These are phyloP conservation scores for Colletotrichum salicis DNA, from an alignment of 2,329 filamentous ascomycete species.

Conservation along the genomic window DNA sequence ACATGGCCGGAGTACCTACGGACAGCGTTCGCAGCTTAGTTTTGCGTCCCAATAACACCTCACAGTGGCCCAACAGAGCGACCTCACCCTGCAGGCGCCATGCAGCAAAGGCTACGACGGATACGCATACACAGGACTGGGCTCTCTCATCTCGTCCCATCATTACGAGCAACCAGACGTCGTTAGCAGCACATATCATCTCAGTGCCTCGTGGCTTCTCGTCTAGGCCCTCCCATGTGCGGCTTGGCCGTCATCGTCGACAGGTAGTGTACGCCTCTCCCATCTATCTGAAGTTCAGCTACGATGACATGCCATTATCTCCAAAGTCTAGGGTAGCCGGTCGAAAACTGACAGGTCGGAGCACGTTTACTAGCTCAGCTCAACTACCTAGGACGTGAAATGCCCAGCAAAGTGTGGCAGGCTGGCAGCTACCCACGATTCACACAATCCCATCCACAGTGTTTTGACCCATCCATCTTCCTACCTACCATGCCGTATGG, in stretches of 20 bases:
- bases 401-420: background rate
- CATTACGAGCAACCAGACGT: background rate
- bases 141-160: conserved; percentile 11
- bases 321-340: conserved; percentile 1
- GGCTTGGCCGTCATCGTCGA: background rate
- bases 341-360: conserved; percentile 4
- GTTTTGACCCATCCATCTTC: too few relatives aligned
- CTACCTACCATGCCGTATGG: too few relatives aligned
- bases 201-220: background rate
- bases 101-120: conserved; percentile 24
- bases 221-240: background rate
- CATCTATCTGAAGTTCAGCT: background rate
- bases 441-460: background rate
- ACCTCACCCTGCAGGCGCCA: conserved; percentile 26
- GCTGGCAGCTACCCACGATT: background rate
- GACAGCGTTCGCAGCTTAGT: background rate
- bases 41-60: background rate
- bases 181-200: background rate
- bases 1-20: background rate
- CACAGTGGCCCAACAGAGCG: conserved; percentile 13
- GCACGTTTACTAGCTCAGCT: background rate
- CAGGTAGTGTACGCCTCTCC: background rate
- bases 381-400: conserved; percentile 10
- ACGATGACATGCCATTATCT: background rate
- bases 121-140: background rate